phyloP scores from a whole-genome alignment of 495 filamentous ascomycete genomes.

The Durotheca rogersii region DNA sequence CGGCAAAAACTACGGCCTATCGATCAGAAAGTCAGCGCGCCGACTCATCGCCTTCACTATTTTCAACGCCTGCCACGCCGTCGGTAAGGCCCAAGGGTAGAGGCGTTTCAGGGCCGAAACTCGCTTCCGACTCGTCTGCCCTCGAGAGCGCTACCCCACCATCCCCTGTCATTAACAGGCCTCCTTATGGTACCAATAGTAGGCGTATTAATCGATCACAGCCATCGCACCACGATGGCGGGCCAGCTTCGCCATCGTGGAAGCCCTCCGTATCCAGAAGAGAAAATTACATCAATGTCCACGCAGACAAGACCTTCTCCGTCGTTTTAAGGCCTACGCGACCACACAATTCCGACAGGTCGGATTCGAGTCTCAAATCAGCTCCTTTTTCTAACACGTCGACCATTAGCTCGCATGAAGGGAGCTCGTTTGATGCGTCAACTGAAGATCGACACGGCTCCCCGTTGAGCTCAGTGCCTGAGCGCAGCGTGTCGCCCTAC shows the following conservation, averaged over 20 bases:
- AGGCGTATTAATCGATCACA: slow-evolving; percentile 34
- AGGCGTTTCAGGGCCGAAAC: slow-evolving; percentile 52
- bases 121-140: slow-evolving; percentile 39
- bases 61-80: slow-evolving; percentile 34
- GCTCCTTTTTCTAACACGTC: slow-evolving; percentile 39
- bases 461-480: slow-evolving; percentile 45
- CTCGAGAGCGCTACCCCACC: slow-evolving; percentile 40
- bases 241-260: slow-evolving; percentile 12
- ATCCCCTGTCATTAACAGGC: slow-evolving; percentile 32
- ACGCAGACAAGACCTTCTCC: slow-evolving; percentile 53
- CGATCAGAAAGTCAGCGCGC: slow-evolving; percentile 34
- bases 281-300: slow-evolving; percentile 42
- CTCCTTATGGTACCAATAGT: slow-evolving; percentile 35
- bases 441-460: slow-evolving; percentile 49
- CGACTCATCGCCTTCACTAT: slow-evolving; percentile 39
- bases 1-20: slow-evolving; percentile 18
- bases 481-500: slow-evolving; percentile 41
- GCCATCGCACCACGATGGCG: slow-evolving; percentile 27
- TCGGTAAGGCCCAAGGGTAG: slow-evolving; percentile 43
- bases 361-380: slow-evolving; percentile 29
- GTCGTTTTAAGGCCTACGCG: slow-evolving; percentile 38
- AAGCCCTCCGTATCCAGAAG: slow-evolving; percentile 41
- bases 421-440: slow-evolving; percentile 47
- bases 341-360: slow-evolving; percentile 31
- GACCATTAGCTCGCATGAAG: slow-evolving; percentile 46